Conservation (phyloP, 1,139 yeast species). For the Geotrichum restrictum region DNA sequence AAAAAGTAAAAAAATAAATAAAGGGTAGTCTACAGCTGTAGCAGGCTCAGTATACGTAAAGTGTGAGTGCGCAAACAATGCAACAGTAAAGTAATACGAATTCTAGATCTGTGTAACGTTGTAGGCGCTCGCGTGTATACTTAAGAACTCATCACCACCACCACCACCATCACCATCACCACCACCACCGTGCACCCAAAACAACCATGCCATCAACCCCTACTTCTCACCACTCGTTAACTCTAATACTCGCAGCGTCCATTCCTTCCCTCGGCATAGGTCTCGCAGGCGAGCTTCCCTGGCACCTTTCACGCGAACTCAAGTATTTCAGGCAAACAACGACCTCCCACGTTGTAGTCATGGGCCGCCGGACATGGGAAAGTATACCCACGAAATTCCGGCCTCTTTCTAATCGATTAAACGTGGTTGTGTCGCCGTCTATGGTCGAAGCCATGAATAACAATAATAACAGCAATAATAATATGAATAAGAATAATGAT, state of each 20-base stretch:
- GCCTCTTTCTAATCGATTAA: constrained; percentile 73
- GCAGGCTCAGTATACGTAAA: too few species aligned
- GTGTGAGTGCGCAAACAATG: too few species aligned
- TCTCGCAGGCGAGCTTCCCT: constrained; percentile 72
- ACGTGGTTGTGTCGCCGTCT: constrained; percentile 66
- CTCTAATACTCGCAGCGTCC: constrained; percentile 74
- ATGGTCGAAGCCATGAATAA: too few species aligned
- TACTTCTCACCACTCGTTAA: constrained; percentile 21
- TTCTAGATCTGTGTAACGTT: too few species aligned
- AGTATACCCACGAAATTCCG: constrained; percentile 81
- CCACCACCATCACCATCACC: neutral
- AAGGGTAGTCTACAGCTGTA: too few species aligned
- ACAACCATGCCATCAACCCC: neutral
- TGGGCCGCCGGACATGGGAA: constrained; percentile 98
- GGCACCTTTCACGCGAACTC: constrained; percentile 84
- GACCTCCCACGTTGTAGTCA: constrained; percentile 70
- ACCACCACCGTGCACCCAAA: neutral
- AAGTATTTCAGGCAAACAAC: constrained; percentile 78
- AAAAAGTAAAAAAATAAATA: neutral
- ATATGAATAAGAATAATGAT: constrained; percentile 28
- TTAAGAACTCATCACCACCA: too few species aligned
- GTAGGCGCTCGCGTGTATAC: too few species aligned
- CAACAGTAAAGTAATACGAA: too few species aligned
- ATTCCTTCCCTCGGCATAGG: constrained; percentile 83
- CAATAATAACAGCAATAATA: constrained; percentile 18